Conservation (phyloP, 2,329 filamentous ascomycete genomes). For the Pseudocercospora macadamiae region DNA sequence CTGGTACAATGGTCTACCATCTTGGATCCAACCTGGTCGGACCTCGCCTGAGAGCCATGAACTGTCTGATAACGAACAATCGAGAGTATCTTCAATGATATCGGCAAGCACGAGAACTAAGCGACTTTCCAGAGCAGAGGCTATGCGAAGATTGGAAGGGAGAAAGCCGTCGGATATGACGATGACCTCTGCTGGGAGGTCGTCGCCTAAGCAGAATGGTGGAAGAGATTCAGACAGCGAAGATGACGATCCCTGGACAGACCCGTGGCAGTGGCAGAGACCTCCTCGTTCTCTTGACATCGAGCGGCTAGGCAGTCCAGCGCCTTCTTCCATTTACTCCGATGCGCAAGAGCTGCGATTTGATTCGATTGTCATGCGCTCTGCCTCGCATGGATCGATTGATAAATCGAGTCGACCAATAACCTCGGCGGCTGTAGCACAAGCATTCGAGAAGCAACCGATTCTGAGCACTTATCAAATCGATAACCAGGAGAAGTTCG, state of each 20-base stretch:
- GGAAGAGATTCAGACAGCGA: not conserved
- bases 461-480: too few species aligned
- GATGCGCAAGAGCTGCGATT: not conserved
- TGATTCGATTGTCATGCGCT: not conserved
- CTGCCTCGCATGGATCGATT: too few species aligned
- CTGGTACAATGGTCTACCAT: constrained; percentile 8
- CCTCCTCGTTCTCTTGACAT: not conserved
- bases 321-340: too few species aligned
- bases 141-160: constrained; percentile 10
- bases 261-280: not conserved
- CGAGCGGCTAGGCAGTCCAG: too few species aligned
- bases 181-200: not conserved
- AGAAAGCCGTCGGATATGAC: not conserved
- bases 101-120: constrained; percentile 8
- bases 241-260: constrained; percentile 7
- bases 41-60: not conserved
- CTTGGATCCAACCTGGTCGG: constrained; percentile 7
- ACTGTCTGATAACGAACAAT: not conserved
- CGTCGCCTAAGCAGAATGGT: not conserved
- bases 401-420: too few species aligned
- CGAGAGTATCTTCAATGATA: not conserved
- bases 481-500: too few species aligned
- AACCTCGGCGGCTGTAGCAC: too few species aligned
- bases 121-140: constrained; percentile 7
- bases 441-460: too few species aligned